Evolutionary conservation across 768 basidiomycete species (phyloP).

Genomic region (Naganishia randhawae): DNA sequence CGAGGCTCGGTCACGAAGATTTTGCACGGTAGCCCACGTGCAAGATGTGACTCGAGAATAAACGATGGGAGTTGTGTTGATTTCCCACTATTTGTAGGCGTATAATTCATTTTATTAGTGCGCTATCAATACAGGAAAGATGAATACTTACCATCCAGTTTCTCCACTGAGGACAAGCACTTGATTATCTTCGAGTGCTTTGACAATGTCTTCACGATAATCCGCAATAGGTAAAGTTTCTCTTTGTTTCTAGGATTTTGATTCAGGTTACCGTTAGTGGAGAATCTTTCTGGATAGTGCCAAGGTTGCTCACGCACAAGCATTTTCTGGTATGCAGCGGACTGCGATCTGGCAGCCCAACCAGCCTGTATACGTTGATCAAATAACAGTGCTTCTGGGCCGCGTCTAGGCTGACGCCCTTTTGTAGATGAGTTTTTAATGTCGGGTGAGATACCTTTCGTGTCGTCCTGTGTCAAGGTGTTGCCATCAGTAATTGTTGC

Average conservation of each 20-base stretch:
- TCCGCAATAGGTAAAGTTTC: constrained; percentile 78
- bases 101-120: constrained; percentile 52
- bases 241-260: constrained; percentile 58
- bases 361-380: constrained; percentile 60
- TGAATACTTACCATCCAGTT: constrained; percentile 57
- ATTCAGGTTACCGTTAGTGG: background rate
- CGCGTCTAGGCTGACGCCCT: background rate
- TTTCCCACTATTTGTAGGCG: constrained; percentile 62
- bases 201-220: constrained; percentile 69
- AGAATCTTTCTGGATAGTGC: background rate
- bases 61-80: constrained; percentile 93
- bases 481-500: background rate
- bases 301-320: constrained; percentile 58
- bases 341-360: constrained; percentile 63
- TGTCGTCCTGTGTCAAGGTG: background rate
- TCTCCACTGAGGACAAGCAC: constrained; percentile 82
- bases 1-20: constrained; percentile 94
- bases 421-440: background rate
- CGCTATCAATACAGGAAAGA: background rate
- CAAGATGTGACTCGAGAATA: constrained; percentile 83
- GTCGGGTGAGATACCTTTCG: background rate
- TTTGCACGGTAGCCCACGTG: constrained; percentile 74
- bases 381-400: constrained; percentile 21
- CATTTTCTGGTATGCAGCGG: constrained; percentile 77
- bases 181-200: constrained; percentile 68